phyloP scores from a whole-genome alignment of 1,284 basidiomycete species.

The Phylloboletellus chloephorus region DNA sequence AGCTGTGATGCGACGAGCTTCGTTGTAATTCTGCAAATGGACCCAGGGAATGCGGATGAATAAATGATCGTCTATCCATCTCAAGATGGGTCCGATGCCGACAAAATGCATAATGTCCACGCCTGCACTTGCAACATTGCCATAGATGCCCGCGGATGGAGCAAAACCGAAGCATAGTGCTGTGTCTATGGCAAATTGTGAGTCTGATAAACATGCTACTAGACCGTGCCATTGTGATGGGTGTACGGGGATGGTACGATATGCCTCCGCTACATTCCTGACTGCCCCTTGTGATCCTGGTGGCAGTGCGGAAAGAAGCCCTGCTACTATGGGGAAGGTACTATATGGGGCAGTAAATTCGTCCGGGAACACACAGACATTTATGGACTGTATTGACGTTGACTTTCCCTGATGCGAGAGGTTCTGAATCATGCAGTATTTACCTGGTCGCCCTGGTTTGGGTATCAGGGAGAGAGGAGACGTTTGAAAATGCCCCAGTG shows the following conservation, averaged over 20 bases:
- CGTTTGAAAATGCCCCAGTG: background rate
- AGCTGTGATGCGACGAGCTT: background rate
- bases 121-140: conserved; percentile 27
- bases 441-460: background rate
- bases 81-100: conserved; percentile 33
- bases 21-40: background rate
- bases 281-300: background rate
- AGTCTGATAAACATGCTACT: background rate
- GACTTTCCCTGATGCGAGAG: background rate
- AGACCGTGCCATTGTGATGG: conserved; percentile 9
- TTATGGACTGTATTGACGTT: background rate
- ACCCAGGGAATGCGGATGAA: conserved; percentile 28
- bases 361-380: background rate
- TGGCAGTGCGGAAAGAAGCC: background rate
- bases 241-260: conserved; percentile 9
- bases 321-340: background rate
- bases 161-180: conserved; percentile 28
- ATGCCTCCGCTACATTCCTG: conserved; percentile 1
- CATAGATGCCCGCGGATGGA: conserved; percentile 31
- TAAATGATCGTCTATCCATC: conserved; percentile 41
- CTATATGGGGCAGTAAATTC: background rate
- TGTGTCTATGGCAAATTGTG: conserved; percentile 5
- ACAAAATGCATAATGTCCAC: conserved; percentile 25
- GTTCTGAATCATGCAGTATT: background rate
- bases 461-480: background rate